Percentiles rank a stretch among this genome's conserved stretches.
These are phyloP conservation scores for Yarrowia alimentaria DNA, from an alignment of 805 yeast species.

Conservation along the genomic window DNA sequence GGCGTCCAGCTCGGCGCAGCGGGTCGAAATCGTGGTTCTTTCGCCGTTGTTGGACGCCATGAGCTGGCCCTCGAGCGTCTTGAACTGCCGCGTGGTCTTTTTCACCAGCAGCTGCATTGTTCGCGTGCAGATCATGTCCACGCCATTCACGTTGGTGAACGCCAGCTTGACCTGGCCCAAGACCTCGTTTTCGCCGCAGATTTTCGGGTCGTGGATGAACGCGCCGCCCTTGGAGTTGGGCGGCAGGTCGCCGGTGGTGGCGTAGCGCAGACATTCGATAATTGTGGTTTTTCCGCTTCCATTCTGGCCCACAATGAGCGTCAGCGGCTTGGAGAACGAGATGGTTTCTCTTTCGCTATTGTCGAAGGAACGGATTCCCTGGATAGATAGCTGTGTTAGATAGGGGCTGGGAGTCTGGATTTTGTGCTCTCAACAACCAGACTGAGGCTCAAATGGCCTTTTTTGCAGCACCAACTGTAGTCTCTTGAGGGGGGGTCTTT, in stretches of 20 bases:
- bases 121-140: conserved; percentile 81
- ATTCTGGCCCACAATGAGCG: conserved; percentile 91
- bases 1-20: conserved; percentile 77
- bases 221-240: conserved; percentile 97
- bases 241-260: conserved; percentile 93
- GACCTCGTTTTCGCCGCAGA: conserved; percentile 64
- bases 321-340: conserved; percentile 84
- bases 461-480: too few species aligned
- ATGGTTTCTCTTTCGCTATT: conserved; percentile 81
- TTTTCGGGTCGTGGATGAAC: conserved; percentile 86
- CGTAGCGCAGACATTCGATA: conserved; percentile 89
- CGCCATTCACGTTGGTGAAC: conserved; percentile 67
- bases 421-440: too few species aligned
- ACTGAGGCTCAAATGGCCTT: too few species aligned
- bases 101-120: conserved; percentile 72
- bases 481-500: too few species aligned
- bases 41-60: conserved; percentile 61
- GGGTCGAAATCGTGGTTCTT: conserved; percentile 71
- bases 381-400: conserved; percentile 57
- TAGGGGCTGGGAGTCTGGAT: neutral
- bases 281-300: conserved; percentile 97
- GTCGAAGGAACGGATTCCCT: conserved; percentile 89
- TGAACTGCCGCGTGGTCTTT: conserved; percentile 66
- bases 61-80: conserved; percentile 87
- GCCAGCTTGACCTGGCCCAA: conserved; percentile 89